Conservation (phyloP, 2,329 filamentous ascomycete genomes). For the Neopestalotiopsis rosae region DNA sequence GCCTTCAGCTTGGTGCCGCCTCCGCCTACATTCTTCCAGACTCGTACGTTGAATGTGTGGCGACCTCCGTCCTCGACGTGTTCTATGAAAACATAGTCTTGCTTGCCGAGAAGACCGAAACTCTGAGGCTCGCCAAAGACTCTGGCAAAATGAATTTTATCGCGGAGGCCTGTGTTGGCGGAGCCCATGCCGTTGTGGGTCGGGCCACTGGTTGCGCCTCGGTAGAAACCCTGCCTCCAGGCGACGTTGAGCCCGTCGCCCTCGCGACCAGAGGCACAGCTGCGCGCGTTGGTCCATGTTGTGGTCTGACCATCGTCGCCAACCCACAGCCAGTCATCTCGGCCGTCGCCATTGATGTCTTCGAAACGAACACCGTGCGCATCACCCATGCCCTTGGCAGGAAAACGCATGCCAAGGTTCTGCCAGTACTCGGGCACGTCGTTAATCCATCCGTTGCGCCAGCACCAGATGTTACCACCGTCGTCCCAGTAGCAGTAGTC, state of each 20-base stretch:
- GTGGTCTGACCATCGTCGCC: slow-evolving; percentile 23
- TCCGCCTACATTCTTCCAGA: slow-evolving; percentile 30
- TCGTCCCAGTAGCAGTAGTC: slow-evolving; percentile 38
- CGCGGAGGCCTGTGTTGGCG: slow-evolving; percentile 13
- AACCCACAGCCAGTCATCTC: slow-evolving; percentile 33
- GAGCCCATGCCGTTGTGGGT: slow-evolving; percentile 23
- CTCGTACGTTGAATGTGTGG: slow-evolving; percentile 22
- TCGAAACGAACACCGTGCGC: slow-evolving; percentile 26
- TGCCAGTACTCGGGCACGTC: slow-evolving; percentile 40
- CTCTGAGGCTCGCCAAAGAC: slow-evolving; percentile 26
- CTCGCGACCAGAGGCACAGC: slow-evolving; percentile 23
- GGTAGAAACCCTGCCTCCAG: slow-evolving; percentile 25
- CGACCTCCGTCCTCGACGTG: slow-evolving; percentile 17
- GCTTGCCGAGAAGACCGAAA: slow-evolving; percentile 10
- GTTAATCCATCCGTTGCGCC: slow-evolving; percentile 35
- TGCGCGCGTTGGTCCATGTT: slow-evolving; percentile 31
- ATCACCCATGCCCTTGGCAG: slow-evolving; percentile 27
- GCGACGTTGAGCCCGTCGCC: slow-evolving; percentile 29
- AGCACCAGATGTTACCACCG: slow-evolving; percentile 34
- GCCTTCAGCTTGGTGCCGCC: slow-evolving; percentile 29
- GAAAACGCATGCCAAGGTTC: slow-evolving; percentile 30
- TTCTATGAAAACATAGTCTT: slow-evolving; percentile 29
- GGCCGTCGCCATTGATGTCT: slow-evolving; percentile 30
- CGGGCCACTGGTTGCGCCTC: slow-evolving; percentile 17
- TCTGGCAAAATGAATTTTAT: slow-evolving; percentile 30